These are phyloP conservation scores for Pythium periplocum DNA, from an alignment of 352 stramenopile species.

Conservation along the genomic window DNA sequence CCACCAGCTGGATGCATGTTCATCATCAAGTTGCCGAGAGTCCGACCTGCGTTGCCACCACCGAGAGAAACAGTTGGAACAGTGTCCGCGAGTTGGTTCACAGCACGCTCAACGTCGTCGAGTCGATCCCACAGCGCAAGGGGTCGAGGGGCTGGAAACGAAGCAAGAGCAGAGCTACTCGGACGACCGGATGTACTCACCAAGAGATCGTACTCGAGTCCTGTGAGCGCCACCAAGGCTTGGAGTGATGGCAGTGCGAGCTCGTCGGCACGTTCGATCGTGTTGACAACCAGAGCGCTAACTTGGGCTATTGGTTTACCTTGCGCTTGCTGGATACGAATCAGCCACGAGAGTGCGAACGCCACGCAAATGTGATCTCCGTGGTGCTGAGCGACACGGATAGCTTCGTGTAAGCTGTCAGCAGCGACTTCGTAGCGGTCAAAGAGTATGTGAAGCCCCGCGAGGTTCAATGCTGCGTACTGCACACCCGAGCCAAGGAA, in stretches of 20 bases:
- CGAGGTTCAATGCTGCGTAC: slow-evolving; percentile 89
- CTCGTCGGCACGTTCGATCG: slow-evolving; percentile 56
- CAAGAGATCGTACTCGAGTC: slow-evolving; percentile 45
- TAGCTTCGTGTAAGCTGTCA: slow-evolving; percentile 89
- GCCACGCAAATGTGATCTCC: slow-evolving; percentile 90
- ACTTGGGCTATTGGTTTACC: slow-evolving; percentile 55
- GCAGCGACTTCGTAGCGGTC: slow-evolving; percentile 68
- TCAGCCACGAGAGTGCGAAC: slow-evolving; percentile 89
- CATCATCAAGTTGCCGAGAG: slow-evolving; percentile 12
- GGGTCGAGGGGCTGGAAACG: slow-evolving; percentile 15
- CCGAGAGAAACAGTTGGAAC: background rate
- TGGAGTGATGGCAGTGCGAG: slow-evolving; percentile 45
- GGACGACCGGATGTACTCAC: slow-evolving; percentile 12
- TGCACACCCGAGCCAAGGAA: slow-evolving; percentile 74
- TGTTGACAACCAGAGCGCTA: slow-evolving; percentile 38
- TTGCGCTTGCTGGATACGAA: slow-evolving; percentile 53
- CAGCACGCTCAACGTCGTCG: slow-evolving; percentile 10
- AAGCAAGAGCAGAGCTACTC: slow-evolving; percentile 1
- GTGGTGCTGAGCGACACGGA: slow-evolving; percentile 90
- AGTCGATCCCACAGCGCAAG: slow-evolving; percentile 16
- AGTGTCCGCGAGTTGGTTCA: slow-evolving; percentile 10
- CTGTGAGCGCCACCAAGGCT: slow-evolving; percentile 36
- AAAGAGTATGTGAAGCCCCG: slow-evolving; percentile 84
- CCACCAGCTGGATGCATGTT: slow-evolving; percentile 9
- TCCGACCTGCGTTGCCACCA: slow-evolving; percentile 6